Base-by-base conservation (phyloP, 352 stramenopile genomes). In the Phytopythium litorale region DNA sequence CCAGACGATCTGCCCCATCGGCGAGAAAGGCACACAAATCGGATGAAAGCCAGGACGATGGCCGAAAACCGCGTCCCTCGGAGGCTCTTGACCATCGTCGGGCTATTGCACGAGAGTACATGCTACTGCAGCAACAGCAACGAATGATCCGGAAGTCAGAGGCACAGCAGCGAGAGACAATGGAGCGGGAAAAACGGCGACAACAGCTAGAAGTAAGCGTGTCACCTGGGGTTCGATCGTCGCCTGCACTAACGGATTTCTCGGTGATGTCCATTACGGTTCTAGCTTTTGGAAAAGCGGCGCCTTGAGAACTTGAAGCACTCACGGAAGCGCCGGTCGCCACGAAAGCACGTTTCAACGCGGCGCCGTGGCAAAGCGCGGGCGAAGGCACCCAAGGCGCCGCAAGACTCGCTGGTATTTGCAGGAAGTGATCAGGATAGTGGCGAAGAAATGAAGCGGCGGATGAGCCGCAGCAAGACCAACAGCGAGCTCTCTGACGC, bases 91-190 rank as follows among this genome's bases (percentile, higher is more conserved):
- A 71, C 19, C 64, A 89, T 40, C 64, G 84, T n/a, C 70, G 84
- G 55, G 81, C 69, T 28, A 61, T 88, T 23, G 84, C 78, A 21
- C 66, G 84, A 15, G 84, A 90, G 54, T 89, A 80, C 35, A 91
- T 92, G 68, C 52, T 76, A n/a, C 23, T 87, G 7, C 81, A 92
- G 50, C 82, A 85, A 58, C 71, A 79, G 12, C 78, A 63, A 58
- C 77, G 83, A 19, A 58, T 64, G 42, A 55, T 83, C 7, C 58
- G 64, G 33, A 70, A 62, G 43, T 66, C 62, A 25, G 79, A 81
- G 46, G 40, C 67, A 43, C 76, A 75, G 37, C 60, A 88, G 37
- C 63, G 73, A 38, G 60, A 64, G 9, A 71, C 78, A 40, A 65
- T 67, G 48, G 72, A 78, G 43, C 71, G 75, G 40, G 73, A 75